Conservation (phyloP, 2,329 filamentous ascomycete species). For the Shiraia sp. region DNA sequence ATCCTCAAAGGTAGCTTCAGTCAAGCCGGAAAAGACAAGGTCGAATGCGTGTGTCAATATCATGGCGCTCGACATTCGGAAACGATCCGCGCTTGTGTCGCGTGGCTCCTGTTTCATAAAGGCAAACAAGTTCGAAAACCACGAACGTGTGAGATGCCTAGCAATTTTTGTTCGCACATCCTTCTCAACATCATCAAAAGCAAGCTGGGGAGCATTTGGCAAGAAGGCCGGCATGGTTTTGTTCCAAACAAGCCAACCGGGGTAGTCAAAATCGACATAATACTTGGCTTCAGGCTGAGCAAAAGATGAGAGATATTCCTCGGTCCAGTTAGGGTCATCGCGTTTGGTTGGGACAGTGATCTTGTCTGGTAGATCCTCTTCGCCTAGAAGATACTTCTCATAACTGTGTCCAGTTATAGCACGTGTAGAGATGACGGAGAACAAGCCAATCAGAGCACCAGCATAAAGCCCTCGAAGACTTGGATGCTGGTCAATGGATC, state of each 20-base stretch:
- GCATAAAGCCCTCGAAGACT: constrained; percentile 80
- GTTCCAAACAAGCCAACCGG: constrained; percentile 96
- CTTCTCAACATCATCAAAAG: constrained; percentile 81
- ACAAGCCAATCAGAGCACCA: constrained; percentile 73
- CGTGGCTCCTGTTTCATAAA: constrained; percentile 96
- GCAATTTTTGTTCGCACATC: constrained; percentile 79
- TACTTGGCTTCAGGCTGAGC: constrained; percentile 78
- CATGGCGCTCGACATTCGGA: constrained; percentile 85
- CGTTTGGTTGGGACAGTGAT: constrained; percentile 70
- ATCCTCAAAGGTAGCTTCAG: constrained; percentile 80
- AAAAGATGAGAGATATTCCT: constrained; percentile 77
- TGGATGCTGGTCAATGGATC: constrained; percentile 88
- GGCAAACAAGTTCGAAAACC: constrained; percentile 85
- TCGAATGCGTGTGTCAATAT: constrained; percentile 89
- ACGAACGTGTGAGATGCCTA: constrained; percentile 75
- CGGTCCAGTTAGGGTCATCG: constrained; percentile 77
- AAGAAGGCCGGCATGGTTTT: constrained; percentile 81
- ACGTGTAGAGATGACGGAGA: constrained; percentile 84
- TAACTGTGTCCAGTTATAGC: constrained; percentile 86
- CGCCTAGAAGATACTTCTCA: constrained; percentile 80
- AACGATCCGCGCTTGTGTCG: constrained; percentile 78
- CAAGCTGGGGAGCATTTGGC: constrained; percentile 69
- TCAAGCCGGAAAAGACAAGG: constrained; percentile 79
- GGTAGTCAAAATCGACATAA: constrained; percentile 88
- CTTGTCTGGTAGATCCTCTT: constrained; percentile 77